Percentiles rank a stretch among this genome's conserved stretches.
These are phyloP conservation scores for Suhomyces panamericanus DNA, from an alignment of 1,139 yeast genomes.

Conservation along the genomic window DNA sequence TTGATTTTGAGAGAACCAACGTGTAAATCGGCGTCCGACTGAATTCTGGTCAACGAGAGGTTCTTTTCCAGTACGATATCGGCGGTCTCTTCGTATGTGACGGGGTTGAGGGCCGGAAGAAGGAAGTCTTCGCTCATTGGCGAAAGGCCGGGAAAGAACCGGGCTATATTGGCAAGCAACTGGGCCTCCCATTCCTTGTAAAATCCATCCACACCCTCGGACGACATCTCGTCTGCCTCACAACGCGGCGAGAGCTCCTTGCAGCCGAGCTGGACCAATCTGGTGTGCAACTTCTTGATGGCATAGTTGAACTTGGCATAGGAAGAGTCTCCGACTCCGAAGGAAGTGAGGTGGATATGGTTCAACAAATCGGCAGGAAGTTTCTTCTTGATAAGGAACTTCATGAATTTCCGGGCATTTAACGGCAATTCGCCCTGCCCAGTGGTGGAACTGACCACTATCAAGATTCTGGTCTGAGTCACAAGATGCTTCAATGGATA, in stretches of 20 bases:
- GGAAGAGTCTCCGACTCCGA: conserved; percentile 95
- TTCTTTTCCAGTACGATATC: not conserved
- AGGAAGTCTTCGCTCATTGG: conserved; percentile 40
- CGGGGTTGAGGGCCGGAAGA: conserved; percentile 44
- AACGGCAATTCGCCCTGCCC: conserved; percentile 96
- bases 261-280: conserved; percentile 83
- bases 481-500: conserved; percentile 54
- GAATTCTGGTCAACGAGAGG: conserved; percentile 7
- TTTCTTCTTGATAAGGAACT: conserved; percentile 63
- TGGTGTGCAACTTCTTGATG: conserved; percentile 71
- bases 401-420: conserved; percentile 73
- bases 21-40: conserved; percentile 10
- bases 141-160: conserved; percentile 37
- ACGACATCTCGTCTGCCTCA: conserved; percentile 85
- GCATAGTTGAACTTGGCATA: conserved; percentile 89
- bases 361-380: conserved; percentile 64
- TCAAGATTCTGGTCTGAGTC: conserved; percentile 50
- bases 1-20: conserved; percentile 51
- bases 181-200: conserved; percentile 71
- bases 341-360: conserved; percentile 64
- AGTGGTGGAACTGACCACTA: conserved; percentile 82
- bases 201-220: conserved; percentile 77
- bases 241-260: conserved; percentile 67
- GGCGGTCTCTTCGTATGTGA: conserved; percentile 15
- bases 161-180: conserved; percentile 45